Conservation (phyloP, 2,329 filamentous ascomycete species). For the Aspergillus phoenicis region DNA sequence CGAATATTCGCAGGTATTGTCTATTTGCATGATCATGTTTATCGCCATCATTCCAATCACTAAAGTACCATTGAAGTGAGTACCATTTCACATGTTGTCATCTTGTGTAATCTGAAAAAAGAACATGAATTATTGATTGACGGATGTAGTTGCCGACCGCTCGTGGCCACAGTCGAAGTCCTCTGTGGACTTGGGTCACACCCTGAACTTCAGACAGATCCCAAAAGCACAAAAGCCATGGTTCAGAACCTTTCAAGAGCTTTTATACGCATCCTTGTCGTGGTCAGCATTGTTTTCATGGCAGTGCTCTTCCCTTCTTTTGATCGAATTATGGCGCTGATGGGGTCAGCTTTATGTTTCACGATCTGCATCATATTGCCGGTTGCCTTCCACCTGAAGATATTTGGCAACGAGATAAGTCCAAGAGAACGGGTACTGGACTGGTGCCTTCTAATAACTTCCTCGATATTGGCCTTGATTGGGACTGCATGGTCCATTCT, state of each 20-base stretch:
- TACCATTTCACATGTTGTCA: conserved; percentile 8
- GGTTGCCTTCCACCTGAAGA: conserved; percentile 83
- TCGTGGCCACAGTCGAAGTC: conserved; percentile 82
- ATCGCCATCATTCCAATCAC: conserved; percentile 92
- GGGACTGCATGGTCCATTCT: conserved; percentile 88
- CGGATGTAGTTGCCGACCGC: conserved; percentile 67
- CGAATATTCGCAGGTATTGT: conserved; percentile 73
- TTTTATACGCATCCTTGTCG: conserved; percentile 65
- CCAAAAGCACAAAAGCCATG: conserved; percentile 43
- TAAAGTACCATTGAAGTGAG: conserved; percentile 82
- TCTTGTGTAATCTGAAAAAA: not conserved
- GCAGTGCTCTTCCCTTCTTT: conserved; percentile 76
- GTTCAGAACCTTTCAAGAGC: conserved; percentile 62
- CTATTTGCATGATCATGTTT: conserved; percentile 79
- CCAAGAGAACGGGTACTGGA: conserved; percentile 65
- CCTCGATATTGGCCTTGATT: conserved; percentile 68
- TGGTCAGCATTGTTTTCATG: conserved; percentile 74
- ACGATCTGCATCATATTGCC: conserved; percentile 93
- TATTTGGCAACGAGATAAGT: conserved; percentile 75
- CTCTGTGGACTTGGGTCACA: conserved; percentile 70
- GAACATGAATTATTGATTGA: conserved; percentile 22
- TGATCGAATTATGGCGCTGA: conserved; percentile 86
- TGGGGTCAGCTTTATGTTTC: conserved; percentile 88
- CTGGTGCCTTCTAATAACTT: conserved; percentile 70
- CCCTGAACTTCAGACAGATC: conserved; percentile 33